Evolutionary conservation across 2,329 filamentous ascomycete genomes (phyloP).

Genomic region (Magnaporthiopsis rhizophila): DNA sequence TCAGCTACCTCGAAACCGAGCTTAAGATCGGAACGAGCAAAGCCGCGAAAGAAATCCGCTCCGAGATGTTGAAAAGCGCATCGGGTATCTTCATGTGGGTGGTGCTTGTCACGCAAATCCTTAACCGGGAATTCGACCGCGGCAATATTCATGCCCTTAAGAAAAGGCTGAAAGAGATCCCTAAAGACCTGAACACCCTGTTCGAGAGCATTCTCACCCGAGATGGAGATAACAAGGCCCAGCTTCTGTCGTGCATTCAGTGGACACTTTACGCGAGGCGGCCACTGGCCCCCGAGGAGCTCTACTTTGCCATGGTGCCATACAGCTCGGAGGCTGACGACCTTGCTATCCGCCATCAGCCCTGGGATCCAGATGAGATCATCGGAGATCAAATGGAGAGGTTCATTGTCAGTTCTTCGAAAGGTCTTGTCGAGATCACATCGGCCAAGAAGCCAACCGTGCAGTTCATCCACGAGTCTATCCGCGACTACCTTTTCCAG

Average conservation of each 20-base stretch:
- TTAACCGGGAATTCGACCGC: constrained; percentile 25
- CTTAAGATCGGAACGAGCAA: constrained; percentile 16
- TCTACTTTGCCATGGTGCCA: constrained; percentile 31
- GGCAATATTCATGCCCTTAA: constrained; percentile 20
- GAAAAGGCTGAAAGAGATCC: constrained; percentile 25
- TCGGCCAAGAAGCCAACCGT: constrained; percentile 24
- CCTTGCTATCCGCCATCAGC: background rate
- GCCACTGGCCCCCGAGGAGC: constrained; percentile 33
- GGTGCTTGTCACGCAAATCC: constrained; percentile 27
- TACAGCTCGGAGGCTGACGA: constrained; percentile 15
- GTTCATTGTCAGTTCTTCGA: constrained; percentile 35
- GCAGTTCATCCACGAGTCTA: constrained; percentile 48
- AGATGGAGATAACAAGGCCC: constrained; percentile 32
- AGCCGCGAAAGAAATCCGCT: constrained; percentile 13
- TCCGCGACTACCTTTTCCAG: constrained; percentile 36
- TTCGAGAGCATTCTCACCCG: constrained; percentile 44
- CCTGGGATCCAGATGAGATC: constrained; percentile 11
- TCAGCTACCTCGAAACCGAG: constrained; percentile 21
- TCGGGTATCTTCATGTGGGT: constrained; percentile 37
- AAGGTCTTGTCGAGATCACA: constrained; percentile 39
- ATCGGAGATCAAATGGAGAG: constrained; percentile 17
- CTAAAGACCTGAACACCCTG: constrained; percentile 31
- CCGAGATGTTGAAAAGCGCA: constrained; percentile 26
- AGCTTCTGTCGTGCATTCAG: constrained; percentile 37
- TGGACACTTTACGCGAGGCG: constrained; percentile 44